phyloP scores from a whole-genome alignment of 352 stramenopile species.

The Blastocystis sp. region DNA sequence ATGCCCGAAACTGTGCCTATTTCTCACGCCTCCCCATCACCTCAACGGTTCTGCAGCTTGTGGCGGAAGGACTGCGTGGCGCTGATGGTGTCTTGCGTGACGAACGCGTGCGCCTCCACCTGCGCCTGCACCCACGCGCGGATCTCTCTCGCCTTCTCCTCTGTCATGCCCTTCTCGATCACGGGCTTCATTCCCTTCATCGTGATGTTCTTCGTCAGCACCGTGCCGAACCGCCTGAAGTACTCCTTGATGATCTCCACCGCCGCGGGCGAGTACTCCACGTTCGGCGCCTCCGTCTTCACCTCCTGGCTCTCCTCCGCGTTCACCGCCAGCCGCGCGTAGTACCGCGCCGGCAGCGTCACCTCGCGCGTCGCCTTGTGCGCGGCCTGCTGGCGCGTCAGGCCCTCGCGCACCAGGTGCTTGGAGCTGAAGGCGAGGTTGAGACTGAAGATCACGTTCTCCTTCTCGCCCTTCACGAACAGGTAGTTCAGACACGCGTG shows the following conservation, averaged over 20 bases:
- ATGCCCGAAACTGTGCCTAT: not conserved
- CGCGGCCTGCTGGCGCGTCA: not conserved
- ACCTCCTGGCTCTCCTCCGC: not conserved
- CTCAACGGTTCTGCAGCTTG: not conserved
- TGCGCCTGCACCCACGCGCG: not conserved
- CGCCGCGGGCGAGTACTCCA: conserved; percentile 17
- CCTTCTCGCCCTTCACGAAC: not conserved
- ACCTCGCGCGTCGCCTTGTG: not conserved
- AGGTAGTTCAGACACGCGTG: not conserved
- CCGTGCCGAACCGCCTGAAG: conserved; percentile 19
- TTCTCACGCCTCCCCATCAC: not conserved
- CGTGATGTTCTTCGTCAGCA: not conserved
- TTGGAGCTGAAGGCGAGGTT: not conserved
- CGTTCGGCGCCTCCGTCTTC: not conserved
- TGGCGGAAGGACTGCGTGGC: not conserved
- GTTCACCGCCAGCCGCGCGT: not conserved
- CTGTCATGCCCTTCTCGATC: not conserved
- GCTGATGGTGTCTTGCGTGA: not conserved
- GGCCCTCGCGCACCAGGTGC: not conserved
- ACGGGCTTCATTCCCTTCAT: not conserved
- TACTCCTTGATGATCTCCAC: conserved; percentile 23
- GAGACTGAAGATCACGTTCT: not conserved
- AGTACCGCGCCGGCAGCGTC: not conserved
- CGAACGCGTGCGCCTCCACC: not conserved
- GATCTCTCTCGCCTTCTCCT: conserved; percentile 7